These are phyloP conservation scores for Thecaphora thlaspeos DNA, from an alignment of 1,284 basidiomycete species.

Conservation along the genomic window DNA sequence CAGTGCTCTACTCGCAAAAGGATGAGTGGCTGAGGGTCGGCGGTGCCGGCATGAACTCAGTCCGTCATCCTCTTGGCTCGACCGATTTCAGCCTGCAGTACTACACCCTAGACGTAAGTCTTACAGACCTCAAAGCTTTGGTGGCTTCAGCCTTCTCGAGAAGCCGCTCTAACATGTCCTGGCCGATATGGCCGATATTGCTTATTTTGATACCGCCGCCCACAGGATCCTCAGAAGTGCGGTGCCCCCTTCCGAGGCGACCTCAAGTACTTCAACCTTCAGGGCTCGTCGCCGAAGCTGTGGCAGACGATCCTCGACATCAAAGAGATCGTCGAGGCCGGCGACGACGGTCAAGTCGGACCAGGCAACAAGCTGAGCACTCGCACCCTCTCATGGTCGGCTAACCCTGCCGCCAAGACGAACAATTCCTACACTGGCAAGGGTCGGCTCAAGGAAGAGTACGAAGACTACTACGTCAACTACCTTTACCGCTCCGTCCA, in stretches of 20 bases:
- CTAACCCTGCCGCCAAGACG: not conserved
- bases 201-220: not conserved
- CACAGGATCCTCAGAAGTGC: not conserved
- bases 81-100: not conserved
- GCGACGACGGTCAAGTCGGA: not conserved
- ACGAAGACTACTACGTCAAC: not conserved
- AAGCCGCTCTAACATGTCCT: too few species aligned
- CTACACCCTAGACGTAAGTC: not conserved
- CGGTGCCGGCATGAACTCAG: not conserved
- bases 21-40: not conserved
- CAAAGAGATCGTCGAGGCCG: not conserved
- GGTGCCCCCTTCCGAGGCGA: not conserved
- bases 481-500: not conserved
- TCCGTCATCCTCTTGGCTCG: not conserved
- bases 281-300: not conserved
- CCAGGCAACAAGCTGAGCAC: not conserved
- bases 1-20: constrained; percentile 1
- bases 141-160: too few species aligned
- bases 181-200: too few species aligned
- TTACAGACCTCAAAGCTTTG: not conserved
- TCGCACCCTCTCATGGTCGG: not conserved
- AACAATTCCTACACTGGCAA: not conserved
- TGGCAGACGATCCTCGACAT: not conserved
- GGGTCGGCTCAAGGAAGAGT: not conserved
- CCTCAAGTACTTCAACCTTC: not conserved